These are phyloP conservation scores for Dalechampia spathulata DNA, from an alignment of 441 rosid genomes.

Conservation along the genomic window DNA sequence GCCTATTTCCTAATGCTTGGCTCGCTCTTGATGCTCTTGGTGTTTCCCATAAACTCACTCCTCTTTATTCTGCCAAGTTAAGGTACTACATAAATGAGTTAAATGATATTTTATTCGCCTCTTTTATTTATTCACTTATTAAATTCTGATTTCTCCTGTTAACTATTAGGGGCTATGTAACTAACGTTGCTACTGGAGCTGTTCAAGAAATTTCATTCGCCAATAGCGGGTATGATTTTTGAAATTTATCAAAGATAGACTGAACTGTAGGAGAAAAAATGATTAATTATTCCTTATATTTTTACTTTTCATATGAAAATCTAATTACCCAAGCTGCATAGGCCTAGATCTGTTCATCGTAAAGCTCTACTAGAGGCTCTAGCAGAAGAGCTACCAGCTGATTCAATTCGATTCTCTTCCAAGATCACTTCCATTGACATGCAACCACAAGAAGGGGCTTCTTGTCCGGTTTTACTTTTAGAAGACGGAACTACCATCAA, in stretches of 20 bases:
- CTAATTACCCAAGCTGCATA: not conserved
- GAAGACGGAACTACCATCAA: conserved; percentile 35
- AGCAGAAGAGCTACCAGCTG: conserved; percentile 31
- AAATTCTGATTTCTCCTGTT: not conserved
- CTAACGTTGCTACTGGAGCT: conserved; percentile 23
- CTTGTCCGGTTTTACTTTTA: conserved; percentile 17
- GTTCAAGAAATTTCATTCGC: conserved; percentile 4
- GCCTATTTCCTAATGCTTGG: conserved; percentile 38
- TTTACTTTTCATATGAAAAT: too few species aligned
- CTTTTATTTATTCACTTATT: not conserved
- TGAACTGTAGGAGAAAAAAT: too few species aligned
- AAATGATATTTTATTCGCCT: not conserved
- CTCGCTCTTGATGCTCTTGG: conserved; percentile 37
- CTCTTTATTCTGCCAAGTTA: conserved; percentile 20
- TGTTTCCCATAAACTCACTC: conserved; percentile 33
- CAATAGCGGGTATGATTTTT: conserved; percentile 4
- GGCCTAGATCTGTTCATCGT: conserved; percentile 26
- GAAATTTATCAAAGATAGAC: too few species aligned
- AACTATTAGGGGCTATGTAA: conserved; percentile 18
- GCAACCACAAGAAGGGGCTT: conserved; percentile 12
- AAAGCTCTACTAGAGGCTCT: conserved; percentile 26
- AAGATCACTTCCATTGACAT: conserved; percentile 24
- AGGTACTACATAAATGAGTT: not conserved
- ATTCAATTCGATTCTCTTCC: conserved; percentile 33
- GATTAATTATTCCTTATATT: too few species aligned